A percentile compares a stretch with the other conserved stretches of the same genome.
Conservation (phyloP, 2,329 filamentous ascomycete genomes). For the Aspergillus flavus region DNA sequence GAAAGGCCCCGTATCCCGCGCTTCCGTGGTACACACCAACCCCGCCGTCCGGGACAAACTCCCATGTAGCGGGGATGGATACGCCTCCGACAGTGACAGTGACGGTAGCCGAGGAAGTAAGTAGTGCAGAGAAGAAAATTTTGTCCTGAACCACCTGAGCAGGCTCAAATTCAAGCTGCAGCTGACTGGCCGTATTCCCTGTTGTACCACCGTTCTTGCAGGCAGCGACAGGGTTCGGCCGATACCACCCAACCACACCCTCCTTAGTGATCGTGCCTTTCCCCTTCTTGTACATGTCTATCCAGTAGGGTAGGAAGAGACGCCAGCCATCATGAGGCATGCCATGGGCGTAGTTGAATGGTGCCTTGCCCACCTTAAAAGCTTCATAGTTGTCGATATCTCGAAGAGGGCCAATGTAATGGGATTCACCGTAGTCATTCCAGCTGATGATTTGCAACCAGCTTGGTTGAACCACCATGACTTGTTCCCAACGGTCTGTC, state of each 20-base stretch:
- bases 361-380: constrained; percentile 34
- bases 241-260: constrained; percentile 26
- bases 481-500: constrained; percentile 45
- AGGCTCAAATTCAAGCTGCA: constrained; percentile 27
- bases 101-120: constrained; percentile 31
- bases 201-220: constrained; percentile 20
- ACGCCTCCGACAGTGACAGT: constrained; percentile 33
- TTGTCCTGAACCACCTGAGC: constrained; percentile 12
- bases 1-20: constrained; percentile 19
- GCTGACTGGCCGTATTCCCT: constrained; percentile 21
- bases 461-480: constrained; percentile 47
- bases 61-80: constrained; percentile 21
- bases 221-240: constrained; percentile 11
- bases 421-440: constrained; percentile 59
- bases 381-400: constrained; percentile 20
- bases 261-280: constrained; percentile 25
- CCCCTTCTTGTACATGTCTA: constrained; percentile 37
- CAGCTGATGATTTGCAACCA: constrained; percentile 53
- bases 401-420: constrained; percentile 53
- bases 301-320: constrained; percentile 33
- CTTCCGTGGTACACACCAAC: constrained; percentile 36
- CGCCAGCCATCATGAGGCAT: constrained; percentile 32
- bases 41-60: constrained; percentile 26
- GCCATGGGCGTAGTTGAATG: constrained; percentile 31
- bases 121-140: constrained; percentile 33